Evolutionary conservation across 2,329 filamentous ascomycete genomes (phyloP).

Genomic region (Aspergillus unguis): DNA sequence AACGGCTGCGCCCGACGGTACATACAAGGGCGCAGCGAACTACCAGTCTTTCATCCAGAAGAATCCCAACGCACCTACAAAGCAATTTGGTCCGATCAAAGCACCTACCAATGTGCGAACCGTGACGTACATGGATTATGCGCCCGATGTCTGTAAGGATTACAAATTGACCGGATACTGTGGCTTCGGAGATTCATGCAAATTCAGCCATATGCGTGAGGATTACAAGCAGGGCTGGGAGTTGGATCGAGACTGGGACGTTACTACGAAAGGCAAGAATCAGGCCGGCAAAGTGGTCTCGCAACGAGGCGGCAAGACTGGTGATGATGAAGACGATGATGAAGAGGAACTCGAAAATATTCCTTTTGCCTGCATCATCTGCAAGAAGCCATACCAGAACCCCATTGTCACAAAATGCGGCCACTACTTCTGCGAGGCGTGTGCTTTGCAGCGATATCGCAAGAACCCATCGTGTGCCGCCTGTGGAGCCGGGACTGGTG

Average conservation of each 20-base stretch:
- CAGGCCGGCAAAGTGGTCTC: constrained; percentile 48
- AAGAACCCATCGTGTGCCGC: constrained; percentile 84
- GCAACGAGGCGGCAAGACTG: constrained; percentile 44
- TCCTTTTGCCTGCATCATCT: constrained; percentile 86
- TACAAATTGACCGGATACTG: constrained; percentile 75
- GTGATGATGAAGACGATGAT: constrained; percentile 50
- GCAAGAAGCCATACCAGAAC: constrained; percentile 70
- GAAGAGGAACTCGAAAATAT: constrained; percentile 76
- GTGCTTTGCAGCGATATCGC: constrained; percentile 79
- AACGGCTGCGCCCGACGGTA: constrained; percentile 54
- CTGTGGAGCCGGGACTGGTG: constrained; percentile 79
- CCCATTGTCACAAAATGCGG: constrained; percentile 87
- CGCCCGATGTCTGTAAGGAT: constrained; percentile 93
- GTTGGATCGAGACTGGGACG: constrained; percentile 91
- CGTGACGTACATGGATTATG: constrained; percentile 85
- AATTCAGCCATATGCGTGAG: constrained; percentile 60
- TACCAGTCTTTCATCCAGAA: constrained; percentile 73
- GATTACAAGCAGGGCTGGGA: constrained; percentile 89
- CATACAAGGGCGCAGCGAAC: constrained; percentile 72
- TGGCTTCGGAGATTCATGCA: constrained; percentile 76
- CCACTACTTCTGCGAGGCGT: constrained; percentile 93
- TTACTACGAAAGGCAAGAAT: constrained; percentile 60
- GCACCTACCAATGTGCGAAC: constrained; percentile 82
- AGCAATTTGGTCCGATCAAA: constrained; percentile 80
- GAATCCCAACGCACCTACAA: constrained; percentile 68